A percentile compares a stretch with the other conserved stretches of the same genome.
These are phyloP conservation scores for Pseudonitzschia multistriata DNA, from an alignment of 108 stramenopile genomes.

Conservation along the genomic window DNA sequence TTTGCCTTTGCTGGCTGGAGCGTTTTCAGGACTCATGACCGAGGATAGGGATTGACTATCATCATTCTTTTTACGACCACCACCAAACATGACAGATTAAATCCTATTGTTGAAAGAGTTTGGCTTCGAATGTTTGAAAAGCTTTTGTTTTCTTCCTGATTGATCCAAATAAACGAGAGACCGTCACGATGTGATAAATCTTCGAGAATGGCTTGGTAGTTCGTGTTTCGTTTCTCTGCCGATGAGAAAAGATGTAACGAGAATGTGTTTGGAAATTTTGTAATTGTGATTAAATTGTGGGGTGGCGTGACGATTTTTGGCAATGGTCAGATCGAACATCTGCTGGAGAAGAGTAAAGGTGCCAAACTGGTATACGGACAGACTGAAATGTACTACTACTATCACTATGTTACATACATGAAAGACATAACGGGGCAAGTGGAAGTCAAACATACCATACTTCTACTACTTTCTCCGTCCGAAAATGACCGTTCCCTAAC, in stretches of 20 bases:
- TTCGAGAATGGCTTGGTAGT: background rate
- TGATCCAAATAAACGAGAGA: background rate
- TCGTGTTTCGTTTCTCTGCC: background rate
- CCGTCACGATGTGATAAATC: background rate
- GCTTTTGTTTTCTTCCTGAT: background rate
- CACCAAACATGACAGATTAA: conserved; percentile 17
- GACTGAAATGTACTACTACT: background rate
- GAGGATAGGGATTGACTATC: conserved; percentile 63
- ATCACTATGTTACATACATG: too few relatives aligned
- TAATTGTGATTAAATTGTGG: background rate
- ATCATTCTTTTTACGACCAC: conserved; percentile 59
- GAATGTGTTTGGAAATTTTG: background rate
- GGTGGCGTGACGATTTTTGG: background rate
- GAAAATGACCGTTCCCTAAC: too few relatives aligned
- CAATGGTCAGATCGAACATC: background rate
- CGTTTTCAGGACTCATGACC: conserved; percentile 81
- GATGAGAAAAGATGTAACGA: background rate
- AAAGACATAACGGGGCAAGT: too few relatives aligned
- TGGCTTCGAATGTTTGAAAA: background rate
- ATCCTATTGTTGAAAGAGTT: background rate
- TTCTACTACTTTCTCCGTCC: too few relatives aligned
- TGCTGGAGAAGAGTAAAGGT: background rate
- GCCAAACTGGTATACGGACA: background rate
- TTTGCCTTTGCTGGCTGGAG: conserved; percentile 45
- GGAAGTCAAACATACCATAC: too few relatives aligned